A percentile compares a stretch with the other conserved stretches of the same genome.
phyloP scores from a whole-genome alignment of 495 filamentous ascomycete species.

The Talaromyces stipitatus region DNA sequence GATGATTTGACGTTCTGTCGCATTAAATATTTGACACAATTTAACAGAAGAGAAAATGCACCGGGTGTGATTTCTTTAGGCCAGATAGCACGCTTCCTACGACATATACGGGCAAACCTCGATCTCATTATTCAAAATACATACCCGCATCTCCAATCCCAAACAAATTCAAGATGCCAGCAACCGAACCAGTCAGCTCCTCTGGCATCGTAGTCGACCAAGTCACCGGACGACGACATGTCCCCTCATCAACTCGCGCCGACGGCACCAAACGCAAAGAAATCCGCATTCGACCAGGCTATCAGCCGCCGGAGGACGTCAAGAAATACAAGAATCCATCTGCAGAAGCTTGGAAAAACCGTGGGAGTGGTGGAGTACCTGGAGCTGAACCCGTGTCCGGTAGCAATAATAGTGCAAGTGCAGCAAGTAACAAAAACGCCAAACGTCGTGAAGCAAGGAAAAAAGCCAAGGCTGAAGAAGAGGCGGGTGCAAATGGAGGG shows the following conservation, averaged over 20 bases:
- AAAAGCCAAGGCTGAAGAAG: slow-evolving; percentile 62
- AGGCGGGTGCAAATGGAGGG: slow-evolving; percentile 20
- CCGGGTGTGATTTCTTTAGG: too few species aligned
- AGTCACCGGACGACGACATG: slow-evolving; percentile 69
- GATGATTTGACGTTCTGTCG: not conserved
- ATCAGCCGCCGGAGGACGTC: slow-evolving; percentile 91
- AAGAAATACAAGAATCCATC: slow-evolving; percentile 92
- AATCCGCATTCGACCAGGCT: slow-evolving; percentile 88
- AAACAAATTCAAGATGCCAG: slow-evolving; percentile 9
- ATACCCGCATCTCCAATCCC: not conserved
- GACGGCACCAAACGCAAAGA: slow-evolving; percentile 87
- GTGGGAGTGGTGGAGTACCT: slow-evolving; percentile 68
- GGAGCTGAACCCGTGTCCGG: slow-evolving; percentile 63
- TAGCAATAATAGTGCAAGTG: slow-evolving; percentile 30
- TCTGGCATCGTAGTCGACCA: slow-evolving; percentile 73
- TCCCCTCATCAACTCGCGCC: slow-evolving; percentile 76
- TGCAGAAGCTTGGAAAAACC: slow-evolving; percentile 77
- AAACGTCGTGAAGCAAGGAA: slow-evolving; percentile 85
- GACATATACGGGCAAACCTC: not conserved
- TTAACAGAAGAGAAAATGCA: too few species aligned
- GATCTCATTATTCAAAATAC: not conserved
- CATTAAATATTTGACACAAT: too few species aligned
- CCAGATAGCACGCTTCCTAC: not conserved
- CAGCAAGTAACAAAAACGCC: slow-evolving; percentile 80
- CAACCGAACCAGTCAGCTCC: slow-evolving; percentile 16